phyloP scores from a whole-genome alignment of 495 filamentous ascomycete species.

The Sordaria brevicollis region DNA sequence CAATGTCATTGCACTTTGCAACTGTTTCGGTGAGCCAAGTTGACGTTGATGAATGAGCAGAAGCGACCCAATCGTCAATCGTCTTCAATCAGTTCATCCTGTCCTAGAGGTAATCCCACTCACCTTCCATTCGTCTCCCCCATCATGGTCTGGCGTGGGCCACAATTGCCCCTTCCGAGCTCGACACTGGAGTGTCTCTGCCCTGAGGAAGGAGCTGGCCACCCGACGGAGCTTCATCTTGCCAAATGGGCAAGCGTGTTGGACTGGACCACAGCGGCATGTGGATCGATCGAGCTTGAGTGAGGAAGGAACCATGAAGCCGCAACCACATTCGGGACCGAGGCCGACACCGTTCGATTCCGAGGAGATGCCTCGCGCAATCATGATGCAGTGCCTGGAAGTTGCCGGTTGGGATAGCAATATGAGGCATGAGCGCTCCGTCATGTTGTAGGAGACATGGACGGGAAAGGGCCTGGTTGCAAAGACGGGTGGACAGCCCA shows the following conservation, averaged over 20 bases:
- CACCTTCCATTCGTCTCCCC: too few species aligned
- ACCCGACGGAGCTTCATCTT: neutral
- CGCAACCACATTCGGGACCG: neutral
- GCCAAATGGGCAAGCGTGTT: neutral
- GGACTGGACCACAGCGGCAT: neutral
- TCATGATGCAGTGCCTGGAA: neutral
- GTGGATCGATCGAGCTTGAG: neutral
- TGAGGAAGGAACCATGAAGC: neutral
- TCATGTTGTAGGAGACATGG: neutral
- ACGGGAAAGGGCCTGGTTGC: neutral
- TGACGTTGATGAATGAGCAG: neutral
- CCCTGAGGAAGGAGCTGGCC: neutral
- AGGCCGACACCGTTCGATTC: neutral
- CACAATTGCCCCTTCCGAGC: neutral
- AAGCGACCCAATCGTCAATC: too few species aligned
- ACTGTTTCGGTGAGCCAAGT: neutral
- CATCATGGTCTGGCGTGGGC: neutral
- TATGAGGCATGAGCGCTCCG: neutral
- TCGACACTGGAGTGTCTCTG: neutral
- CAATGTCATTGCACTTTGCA: neutral
- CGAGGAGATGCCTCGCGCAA: neutral
- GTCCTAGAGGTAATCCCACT: neutral
- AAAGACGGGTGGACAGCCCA: neutral
- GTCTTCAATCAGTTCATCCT: neutral
- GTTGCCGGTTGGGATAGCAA: neutral